phyloP scores from a whole-genome alignment of 2,329 filamentous ascomycete species.

The Penicillium brasilianum region DNA sequence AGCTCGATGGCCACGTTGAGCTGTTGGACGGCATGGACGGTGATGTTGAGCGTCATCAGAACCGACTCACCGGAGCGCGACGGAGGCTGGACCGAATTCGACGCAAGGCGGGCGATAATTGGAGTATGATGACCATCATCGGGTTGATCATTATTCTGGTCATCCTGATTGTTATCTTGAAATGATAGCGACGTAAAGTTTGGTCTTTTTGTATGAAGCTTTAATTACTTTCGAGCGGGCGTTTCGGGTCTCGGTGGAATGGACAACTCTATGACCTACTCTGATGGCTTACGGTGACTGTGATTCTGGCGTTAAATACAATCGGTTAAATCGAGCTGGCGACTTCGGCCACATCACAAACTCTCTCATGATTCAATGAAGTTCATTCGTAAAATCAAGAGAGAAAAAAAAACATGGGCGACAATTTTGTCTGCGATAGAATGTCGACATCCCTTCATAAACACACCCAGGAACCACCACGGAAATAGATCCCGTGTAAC shows the following conservation, averaged over 20 bases:
- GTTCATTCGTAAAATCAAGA: background rate
- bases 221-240: constrained; percentile 27
- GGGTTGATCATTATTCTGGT: constrained; percentile 81
- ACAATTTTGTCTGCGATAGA: background rate
- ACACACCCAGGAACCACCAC: background rate
- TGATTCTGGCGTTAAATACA: background rate
- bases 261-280: background rate
- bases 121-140: constrained; percentile 82
- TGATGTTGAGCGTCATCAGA: constrained; percentile 79
- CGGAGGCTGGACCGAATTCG: constrained; percentile 73
- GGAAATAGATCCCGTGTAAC: too few relatives aligned
- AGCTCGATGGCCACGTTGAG: constrained; percentile 87
- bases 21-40: constrained; percentile 89
- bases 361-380: background rate
- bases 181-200: constrained; percentile 53
- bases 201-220: constrained; percentile 8
- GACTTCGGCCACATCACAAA: background rate
- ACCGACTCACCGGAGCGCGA: constrained; percentile 74
- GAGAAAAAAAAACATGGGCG: background rate
- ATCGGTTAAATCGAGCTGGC: background rate
- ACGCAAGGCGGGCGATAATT: constrained; percentile 78
- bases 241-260: constrained; percentile 15
- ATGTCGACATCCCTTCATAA: background rate
- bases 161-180: constrained; percentile 79
- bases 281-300: background rate